Evolutionary conservation across 192 early-diverging fungal species (phyloP).

Genomic region (Martensiomyces pterosporus): DNA sequence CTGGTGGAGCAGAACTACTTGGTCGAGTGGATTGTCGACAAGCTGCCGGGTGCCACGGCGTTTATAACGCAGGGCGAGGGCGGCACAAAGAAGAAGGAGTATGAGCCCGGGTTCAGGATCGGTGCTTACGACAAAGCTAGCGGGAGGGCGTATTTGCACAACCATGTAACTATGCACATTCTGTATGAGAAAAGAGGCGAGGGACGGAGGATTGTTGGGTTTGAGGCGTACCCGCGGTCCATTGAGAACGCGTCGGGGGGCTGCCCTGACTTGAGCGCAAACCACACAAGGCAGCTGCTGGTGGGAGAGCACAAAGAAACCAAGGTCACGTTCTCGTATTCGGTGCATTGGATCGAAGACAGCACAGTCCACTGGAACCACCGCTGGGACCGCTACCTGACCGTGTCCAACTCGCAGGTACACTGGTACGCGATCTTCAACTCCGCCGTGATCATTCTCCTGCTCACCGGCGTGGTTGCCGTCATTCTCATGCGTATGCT

Average conservation of each 20-base stretch:
- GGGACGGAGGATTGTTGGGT: constrained; percentile 58
- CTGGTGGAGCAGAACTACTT: constrained; percentile 58
- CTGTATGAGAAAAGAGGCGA: constrained; percentile 51
- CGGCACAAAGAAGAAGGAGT: constrained; percentile 21
- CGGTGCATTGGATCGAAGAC: constrained; percentile 68
- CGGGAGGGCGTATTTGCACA: constrained; percentile 58
- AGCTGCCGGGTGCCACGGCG: constrained; percentile 61
- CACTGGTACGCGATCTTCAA: constrained; percentile 73
- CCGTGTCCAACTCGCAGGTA: constrained; percentile 48
- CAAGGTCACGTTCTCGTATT: constrained; percentile 61
- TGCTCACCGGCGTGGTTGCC: constrained; percentile 61
- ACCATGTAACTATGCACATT: constrained; percentile 61
- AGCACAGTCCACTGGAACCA: constrained; percentile 46
- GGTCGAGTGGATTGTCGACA: constrained; percentile 68
- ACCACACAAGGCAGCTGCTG: constrained; percentile 4
- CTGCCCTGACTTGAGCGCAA: constrained; percentile 25
- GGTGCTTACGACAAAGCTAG: constrained; percentile 44
- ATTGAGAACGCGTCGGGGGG: constrained; percentile 18
- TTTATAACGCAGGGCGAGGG: constrained; percentile 9
- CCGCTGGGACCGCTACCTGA: constrained; percentile 66
- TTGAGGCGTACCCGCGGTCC: constrained; percentile 69
- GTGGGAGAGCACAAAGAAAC: constrained; percentile 28
- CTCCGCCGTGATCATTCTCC: constrained; percentile 60
- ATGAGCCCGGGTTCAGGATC: constrained; percentile 58
- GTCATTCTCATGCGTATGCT: constrained; percentile 66